Percentiles rank a stretch among this genome's conserved stretches.
phyloP scores from a whole-genome alignment of 768 basidiomycete species.

The Rhodotorula graminis region DNA sequence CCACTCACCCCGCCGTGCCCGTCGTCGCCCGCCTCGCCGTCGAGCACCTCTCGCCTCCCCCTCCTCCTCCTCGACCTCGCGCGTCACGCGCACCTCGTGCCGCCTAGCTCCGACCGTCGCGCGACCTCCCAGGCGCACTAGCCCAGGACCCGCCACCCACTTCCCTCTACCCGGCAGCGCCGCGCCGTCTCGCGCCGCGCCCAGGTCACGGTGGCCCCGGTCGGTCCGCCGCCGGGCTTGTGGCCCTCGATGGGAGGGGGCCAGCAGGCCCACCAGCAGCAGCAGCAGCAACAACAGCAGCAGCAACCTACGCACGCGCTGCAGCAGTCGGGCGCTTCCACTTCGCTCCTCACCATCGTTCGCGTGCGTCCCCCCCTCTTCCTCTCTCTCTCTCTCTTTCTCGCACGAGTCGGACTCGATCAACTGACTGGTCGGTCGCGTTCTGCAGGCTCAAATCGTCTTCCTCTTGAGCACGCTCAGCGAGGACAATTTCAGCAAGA shows the following conservation, averaged over 20 bases:
- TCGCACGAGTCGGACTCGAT: slow-evolving; percentile 42
- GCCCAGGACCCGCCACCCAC: too few species aligned
- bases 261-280: slow-evolving; percentile 62
- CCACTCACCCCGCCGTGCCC: too few species aligned
- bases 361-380: neutral
- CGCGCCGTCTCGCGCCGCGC: neutral
- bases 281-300: slow-evolving; percentile 37
- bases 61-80: too few species aligned
- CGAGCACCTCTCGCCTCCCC: too few species aligned
- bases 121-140: too few species aligned
- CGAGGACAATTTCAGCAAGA: slow-evolving; percentile 93
- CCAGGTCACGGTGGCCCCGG: neutral
- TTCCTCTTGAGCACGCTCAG: slow-evolving; percentile 93
- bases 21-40: too few species aligned
- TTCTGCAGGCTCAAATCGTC: slow-evolving; percentile 63
- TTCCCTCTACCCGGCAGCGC: too few species aligned
- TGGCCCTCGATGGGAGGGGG: slow-evolving; percentile 7
- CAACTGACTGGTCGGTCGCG: slow-evolving; percentile 54
- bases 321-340: slow-evolving; percentile 4
- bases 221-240: slow-evolving; percentile 26
- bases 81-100: too few species aligned
- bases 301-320: neutral
- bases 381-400: neutral
- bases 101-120: too few species aligned
- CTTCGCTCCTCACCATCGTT: slow-evolving; percentile 20